Percentiles rank a stretch among this genome's conserved stretches.
Evolutionary conservation across 306 rosid genomes (phyloP).

Genomic region (Arachis hypogaea): DNA sequence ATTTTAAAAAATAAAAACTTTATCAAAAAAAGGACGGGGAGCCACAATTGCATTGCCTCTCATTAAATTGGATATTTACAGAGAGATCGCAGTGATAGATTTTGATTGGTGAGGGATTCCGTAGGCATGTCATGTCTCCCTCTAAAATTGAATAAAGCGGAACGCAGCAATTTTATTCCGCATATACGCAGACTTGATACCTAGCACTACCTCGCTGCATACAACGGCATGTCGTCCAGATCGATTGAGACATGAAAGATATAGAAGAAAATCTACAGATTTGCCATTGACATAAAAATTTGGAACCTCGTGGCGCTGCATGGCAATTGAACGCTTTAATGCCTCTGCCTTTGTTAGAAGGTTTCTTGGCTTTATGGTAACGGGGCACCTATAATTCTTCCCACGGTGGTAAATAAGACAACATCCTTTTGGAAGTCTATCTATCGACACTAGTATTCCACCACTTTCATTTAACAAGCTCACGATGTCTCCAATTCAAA

Average conservation of each 20-base stretch:
- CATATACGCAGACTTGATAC: too few species aligned
- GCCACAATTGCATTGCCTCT: too few species aligned
- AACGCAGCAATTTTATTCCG: too few species aligned
- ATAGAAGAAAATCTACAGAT: conserved; percentile 18
- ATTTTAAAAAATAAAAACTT: too few species aligned
- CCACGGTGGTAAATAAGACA: conserved; percentile 91
- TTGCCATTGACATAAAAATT: conserved; percentile 8
- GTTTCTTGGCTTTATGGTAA: conserved; percentile 81
- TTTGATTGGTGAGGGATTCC: too few species aligned
- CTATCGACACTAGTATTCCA: conserved; percentile 90
- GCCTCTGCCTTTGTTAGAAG: conserved; percentile 90
- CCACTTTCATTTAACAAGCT: conserved; percentile 94
- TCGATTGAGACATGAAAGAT: conserved; percentile 36
- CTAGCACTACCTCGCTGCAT: too few species aligned
- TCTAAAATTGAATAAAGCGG: too few species aligned
- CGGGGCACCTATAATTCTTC: conserved; percentile 83
- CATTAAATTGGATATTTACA: too few species aligned
- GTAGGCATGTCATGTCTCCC: too few species aligned
- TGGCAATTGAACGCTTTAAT: conserved; percentile 78
- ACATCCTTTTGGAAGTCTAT: conserved; percentile 87
- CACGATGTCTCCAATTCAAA: conserved; percentile 95
- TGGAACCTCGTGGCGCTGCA: conserved; percentile 92
- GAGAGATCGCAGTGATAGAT: too few species aligned
- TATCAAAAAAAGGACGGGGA: too few species aligned
- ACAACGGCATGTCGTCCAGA: neutral